Evolutionary conservation across 2,329 filamentous ascomycete species (phyloP), one percentile per base, ranked within the genome.

Genomic region (Diaporthe aspalathi): DNA sequence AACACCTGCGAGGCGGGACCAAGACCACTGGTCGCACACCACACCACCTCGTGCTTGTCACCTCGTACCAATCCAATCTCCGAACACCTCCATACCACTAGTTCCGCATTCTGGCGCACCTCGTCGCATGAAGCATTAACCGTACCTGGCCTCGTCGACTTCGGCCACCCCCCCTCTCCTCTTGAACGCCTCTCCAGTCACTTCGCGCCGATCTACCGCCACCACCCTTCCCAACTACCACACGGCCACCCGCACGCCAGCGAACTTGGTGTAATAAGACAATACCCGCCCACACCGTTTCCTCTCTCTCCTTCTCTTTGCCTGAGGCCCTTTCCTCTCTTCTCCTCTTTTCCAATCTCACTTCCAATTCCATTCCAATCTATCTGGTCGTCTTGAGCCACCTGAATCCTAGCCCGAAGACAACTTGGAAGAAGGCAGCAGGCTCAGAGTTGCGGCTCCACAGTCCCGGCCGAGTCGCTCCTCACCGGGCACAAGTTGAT

Each of bases 101-200:
- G 60, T 65, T 45, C 45, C 60, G 45, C 45, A 27, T 69, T 20
- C 32, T 63, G 54, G 49, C 70, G 40, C 32, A 52, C 43, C 57
- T 43, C 47, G 12, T 62, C 60, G 67, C 70, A 70, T 72, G 43
- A 70, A 72, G 70, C 70, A 63, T 72, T 54, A 54, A 72, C 49
- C 67, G 50, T 50, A 68, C 71, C 62, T 73, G 68, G 71, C 65
- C 71, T 68, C 65, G 60, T 71, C 52, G 47, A 53, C 67, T 38
- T 32, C 45, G 32, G 40, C 68, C 62, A 47, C 67, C 27, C 68
- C 60, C 50, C 45, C 68, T 52, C 50, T 40, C 12, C 40, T 49
- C 47, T 70, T 69, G 72, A n/a, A 73, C 69, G 71, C 72, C 65
- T 73, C 66, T 66, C 65, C 72, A 73, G 65, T 69, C 69, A 67